Percentiles rank a stretch among this genome's conserved stretches.
Evolutionary conservation across 441 rosid species (phyloP).

Genomic region (Sinapis alba): DNA sequence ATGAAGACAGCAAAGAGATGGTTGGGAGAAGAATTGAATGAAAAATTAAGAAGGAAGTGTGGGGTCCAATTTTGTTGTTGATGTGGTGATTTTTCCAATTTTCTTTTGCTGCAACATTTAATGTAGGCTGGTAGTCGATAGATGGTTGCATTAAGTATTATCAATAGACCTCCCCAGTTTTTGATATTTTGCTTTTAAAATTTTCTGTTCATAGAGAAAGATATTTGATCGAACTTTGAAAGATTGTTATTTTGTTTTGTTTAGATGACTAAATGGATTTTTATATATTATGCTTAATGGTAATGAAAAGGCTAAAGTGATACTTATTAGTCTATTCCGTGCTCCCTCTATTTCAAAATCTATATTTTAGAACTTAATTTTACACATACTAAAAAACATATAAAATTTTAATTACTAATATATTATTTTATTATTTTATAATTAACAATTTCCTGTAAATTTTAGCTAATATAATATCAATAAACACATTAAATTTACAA

Average conservation of each 20-base stretch:
- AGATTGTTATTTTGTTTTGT: not conserved
- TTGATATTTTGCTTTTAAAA: not conserved
- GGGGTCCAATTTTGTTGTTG: conserved; percentile 22
- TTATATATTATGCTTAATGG: not conserved
- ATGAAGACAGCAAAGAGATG: conserved; percentile 44
- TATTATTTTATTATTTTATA: too few species aligned
- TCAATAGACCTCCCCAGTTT: conserved; percentile 16
- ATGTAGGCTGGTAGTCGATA: conserved; percentile 39
- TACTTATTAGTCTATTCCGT: too few species aligned
- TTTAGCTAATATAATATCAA: too few species aligned
- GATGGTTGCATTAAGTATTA: conserved; percentile 41
- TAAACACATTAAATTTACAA: too few species aligned
- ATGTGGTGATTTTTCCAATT: conserved; percentile 28
- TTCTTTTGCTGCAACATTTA: conserved; percentile 25
- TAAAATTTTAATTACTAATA: too few species aligned
- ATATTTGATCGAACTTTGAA: conserved; percentile 1
- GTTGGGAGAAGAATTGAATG: conserved; percentile 46
- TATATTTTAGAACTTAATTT: too few species aligned
- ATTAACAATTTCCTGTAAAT: too few species aligned
- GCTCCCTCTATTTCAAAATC: too few species aligned
- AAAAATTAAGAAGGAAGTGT: conserved; percentile 23
- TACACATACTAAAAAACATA: too few species aligned
- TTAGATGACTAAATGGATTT: not conserved
- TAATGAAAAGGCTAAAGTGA: too few species aligned
- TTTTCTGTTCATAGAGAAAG: conserved; percentile 4